phyloP scores from a whole-genome alignment of 2,329 filamentous ascomycete species.

The Grosmannia clavigera region DNA sequence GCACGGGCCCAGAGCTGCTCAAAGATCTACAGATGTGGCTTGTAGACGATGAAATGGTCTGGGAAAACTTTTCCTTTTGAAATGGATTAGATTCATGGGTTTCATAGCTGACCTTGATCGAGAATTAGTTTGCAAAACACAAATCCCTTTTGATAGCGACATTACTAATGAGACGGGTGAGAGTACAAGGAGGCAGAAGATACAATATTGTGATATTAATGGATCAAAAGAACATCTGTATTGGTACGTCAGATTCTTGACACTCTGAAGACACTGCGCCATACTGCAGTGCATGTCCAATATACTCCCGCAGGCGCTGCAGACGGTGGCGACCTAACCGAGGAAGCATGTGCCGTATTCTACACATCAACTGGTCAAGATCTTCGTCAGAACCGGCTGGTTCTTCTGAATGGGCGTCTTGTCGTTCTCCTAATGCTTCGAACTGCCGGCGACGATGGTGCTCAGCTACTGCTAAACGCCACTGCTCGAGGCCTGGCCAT shows the following conservation, averaged over 20 bases:
- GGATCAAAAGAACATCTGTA: neutral
- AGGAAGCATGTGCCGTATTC: neutral
- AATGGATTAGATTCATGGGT: too few relatives aligned
- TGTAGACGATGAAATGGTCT: too few relatives aligned
- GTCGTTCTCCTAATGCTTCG: neutral
- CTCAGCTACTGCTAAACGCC: neutral
- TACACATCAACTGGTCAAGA: neutral
- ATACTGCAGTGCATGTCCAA: neutral
- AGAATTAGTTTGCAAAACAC: too few relatives aligned
- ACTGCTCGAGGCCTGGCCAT: neutral
- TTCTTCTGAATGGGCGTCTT: neutral
- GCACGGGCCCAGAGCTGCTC: too few relatives aligned
- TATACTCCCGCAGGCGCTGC: neutral
- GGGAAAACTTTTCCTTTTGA: too few relatives aligned
- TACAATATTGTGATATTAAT: conserved; percentile 48
- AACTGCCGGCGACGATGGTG: neutral
- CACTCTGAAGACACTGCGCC: too few relatives aligned
- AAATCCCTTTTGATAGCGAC: conserved; percentile 31
- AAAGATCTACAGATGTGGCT: too few relatives aligned
- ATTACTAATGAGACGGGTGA: conserved; percentile 7
- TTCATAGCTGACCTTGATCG: too few relatives aligned
- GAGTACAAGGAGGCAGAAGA: conserved; percentile 11
- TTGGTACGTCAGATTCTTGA: neutral
- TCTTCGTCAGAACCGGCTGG: neutral
- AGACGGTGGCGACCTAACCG: conserved; percentile 1